Conservation (phyloP, 31 red algal species). For the Asparagopsis taxiformis region DNA sequence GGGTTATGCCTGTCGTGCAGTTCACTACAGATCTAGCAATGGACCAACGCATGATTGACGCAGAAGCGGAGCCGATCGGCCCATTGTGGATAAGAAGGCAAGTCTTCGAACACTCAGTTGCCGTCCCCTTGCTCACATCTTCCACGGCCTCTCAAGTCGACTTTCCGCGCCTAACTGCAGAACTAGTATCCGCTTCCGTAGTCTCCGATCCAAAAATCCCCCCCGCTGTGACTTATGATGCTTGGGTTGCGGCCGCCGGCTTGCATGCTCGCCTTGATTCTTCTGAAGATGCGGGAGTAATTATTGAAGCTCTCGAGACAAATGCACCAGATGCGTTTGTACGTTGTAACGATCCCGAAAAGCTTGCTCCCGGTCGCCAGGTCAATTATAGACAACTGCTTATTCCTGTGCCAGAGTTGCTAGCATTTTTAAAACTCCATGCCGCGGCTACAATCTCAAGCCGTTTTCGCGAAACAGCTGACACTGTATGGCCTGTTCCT, state of each 20-base stretch:
- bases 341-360: conserved; percentile 7
- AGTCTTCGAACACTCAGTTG: conserved; percentile 76
- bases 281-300: conserved; percentile 65
- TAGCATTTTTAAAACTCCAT: conserved; percentile 72
- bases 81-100: conserved; percentile 79
- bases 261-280: conserved; percentile 65
- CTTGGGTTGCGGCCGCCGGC: conserved; percentile 66
- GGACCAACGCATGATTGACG: conserved; percentile 68
- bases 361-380: conserved; percentile 41
- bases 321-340: conserved; percentile 69
- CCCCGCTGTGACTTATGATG: conserved; percentile 71
- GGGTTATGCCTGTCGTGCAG: background rate
- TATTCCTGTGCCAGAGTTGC: conserved; percentile 72
- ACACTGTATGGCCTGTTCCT: conserved; percentile 63
- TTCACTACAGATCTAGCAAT: conserved; percentile 12
- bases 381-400: conserved; percentile 46
- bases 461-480: conserved; percentile 61
- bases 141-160: conserved; percentile 71
- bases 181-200: conserved; percentile 36
- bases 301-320: conserved; percentile 75
- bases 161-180: conserved; percentile 45
- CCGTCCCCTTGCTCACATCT: conserved; percentile 61
- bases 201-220: conserved; percentile 8
- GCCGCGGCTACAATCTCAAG: conserved; percentile 60
- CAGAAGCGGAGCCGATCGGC: conserved; percentile 61